phyloP scores from a whole-genome alignment of 331 rosid genomes.

The Malus hybrid region DNA sequence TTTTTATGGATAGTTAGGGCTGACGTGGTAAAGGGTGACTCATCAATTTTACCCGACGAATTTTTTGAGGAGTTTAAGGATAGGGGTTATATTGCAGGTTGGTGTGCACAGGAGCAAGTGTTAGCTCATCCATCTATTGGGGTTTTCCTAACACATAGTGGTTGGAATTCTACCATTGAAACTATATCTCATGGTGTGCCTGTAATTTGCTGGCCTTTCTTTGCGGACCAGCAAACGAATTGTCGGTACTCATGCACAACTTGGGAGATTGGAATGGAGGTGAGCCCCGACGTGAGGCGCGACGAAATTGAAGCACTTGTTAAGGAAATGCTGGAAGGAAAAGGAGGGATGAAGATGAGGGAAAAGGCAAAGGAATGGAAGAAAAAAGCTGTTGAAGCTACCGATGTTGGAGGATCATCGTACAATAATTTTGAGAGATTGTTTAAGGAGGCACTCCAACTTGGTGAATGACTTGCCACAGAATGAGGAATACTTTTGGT shows the following conservation, averaged over 20 bases:
- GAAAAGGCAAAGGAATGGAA: slow-evolving; percentile 26
- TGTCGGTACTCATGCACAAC: slow-evolving; percentile 24
- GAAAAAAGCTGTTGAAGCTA: slow-evolving; percentile 26
- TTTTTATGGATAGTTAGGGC: too few relatives aligned
- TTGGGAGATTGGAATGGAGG: slow-evolving; percentile 43
- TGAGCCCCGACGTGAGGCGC: slow-evolving; percentile 27
- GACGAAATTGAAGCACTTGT: slow-evolving; percentile 18
- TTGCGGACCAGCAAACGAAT: slow-evolving; percentile 43
- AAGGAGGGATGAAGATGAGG: slow-evolving; percentile 13
- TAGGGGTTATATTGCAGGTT: slow-evolving; percentile 4
- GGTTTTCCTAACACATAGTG: slow-evolving; percentile 42
- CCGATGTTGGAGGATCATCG: slow-evolving; percentile 28
- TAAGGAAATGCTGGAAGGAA: slow-evolving; percentile 34
- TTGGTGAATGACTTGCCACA: neutral
- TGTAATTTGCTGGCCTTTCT: slow-evolving; percentile 45
- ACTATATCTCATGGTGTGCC: slow-evolving; percentile 36
- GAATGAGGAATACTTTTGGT: neutral
- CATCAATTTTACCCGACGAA: too few relatives aligned
- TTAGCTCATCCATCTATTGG: slow-evolving; percentile 44
- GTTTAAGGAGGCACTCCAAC: slow-evolving; percentile 10
- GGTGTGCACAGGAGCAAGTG: slow-evolving; percentile 43
- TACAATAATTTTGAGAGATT: slow-evolving; percentile 30
- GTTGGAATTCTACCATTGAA: slow-evolving; percentile 45
- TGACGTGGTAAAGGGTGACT: too few relatives aligned
- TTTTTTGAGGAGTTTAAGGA: too few relatives aligned